Conservation (phyloP, 257 asterid species). For the Prunella vulgaris region DNA sequence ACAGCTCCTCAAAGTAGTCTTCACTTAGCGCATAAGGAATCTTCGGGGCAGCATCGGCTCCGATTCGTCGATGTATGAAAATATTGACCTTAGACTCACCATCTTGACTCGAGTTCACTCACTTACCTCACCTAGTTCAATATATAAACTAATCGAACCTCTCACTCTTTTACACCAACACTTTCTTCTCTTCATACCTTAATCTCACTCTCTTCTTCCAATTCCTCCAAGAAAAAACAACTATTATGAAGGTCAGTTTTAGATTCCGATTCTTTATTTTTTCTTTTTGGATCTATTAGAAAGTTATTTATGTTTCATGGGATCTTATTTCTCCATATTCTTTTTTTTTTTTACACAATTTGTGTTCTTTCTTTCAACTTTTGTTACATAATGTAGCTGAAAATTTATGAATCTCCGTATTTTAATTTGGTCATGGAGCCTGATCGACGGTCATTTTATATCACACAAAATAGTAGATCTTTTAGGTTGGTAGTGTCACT, state of each 20-base stretch:
- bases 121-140: not conserved
- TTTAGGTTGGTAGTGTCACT: too few relatives aligned
- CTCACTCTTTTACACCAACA: not conserved
- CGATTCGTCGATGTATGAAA: not conserved
- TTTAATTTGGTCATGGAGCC: too few relatives aligned
- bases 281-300: too few relatives aligned
- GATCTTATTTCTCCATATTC: too few relatives aligned
- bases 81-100: not conserved
- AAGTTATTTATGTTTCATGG: too few relatives aligned
- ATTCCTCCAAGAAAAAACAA: not conserved
- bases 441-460: too few relatives aligned
- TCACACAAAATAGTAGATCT: too few relatives aligned
- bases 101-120: slow-evolving; percentile 31
- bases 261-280: not conserved
- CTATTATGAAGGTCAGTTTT: not conserved
- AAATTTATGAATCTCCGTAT: not conserved
- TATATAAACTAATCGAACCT: slow-evolving; percentile 11
- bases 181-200: not conserved
- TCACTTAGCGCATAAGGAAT: slow-evolving; percentile 13
- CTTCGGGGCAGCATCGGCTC: slow-evolving; percentile 11
- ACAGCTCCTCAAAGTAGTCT: not conserved
- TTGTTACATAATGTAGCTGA: not conserved
- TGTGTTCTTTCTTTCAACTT: not conserved
- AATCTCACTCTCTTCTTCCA: not conserved
- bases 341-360: too few relatives aligned